Percentiles rank a stretch among this genome's conserved stretches.
Evolutionary conservation across 2,329 filamentous ascomycete species (phyloP).

Genomic region (Aspergillus uvarum): DNA sequence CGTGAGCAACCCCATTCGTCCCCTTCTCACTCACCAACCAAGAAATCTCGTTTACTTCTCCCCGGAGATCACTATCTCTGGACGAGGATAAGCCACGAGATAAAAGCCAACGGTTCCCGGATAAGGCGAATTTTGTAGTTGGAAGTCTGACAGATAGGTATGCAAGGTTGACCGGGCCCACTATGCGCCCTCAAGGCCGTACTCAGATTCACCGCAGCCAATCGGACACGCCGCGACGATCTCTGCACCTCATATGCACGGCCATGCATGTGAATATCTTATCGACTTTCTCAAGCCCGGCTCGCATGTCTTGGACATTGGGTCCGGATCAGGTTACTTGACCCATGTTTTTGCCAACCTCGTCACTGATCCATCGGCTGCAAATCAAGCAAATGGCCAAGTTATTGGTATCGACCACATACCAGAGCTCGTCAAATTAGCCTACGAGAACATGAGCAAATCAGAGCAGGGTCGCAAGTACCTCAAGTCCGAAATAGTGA

Average conservation of each 20-base stretch:
- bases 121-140: neutral
- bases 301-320: constrained; percentile 67
- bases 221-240: constrained; percentile 70
- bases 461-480: constrained; percentile 58
- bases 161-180: constrained; percentile 79
- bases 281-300: constrained; percentile 57
- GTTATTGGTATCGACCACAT: constrained; percentile 79
- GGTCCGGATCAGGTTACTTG: constrained; percentile 76
- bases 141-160: constrained; percentile 11
- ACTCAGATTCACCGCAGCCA: constrained; percentile 69
- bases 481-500: constrained; percentile 63
- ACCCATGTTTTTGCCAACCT: constrained; percentile 85
- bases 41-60: neutral
- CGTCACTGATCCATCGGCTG: constrained; percentile 42
- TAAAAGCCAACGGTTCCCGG: neutral
- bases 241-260: constrained; percentile 73
- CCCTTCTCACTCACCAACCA: neutral
- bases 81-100: neutral
- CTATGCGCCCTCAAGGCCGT: constrained; percentile 71
- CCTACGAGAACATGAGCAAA: constrained; percentile 65
- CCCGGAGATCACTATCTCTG: neutral
- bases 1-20: constrained; percentile 47
- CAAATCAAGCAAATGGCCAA: constrained; percentile 38
- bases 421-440: constrained; percentile 59
- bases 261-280: constrained; percentile 62